A percentile compares a stretch with the other conserved stretches of the same genome.
Evolutionary conservation across 75 land plant genomes (phyloP).

Genomic region (Sequoiadendron giganteum): DNA sequence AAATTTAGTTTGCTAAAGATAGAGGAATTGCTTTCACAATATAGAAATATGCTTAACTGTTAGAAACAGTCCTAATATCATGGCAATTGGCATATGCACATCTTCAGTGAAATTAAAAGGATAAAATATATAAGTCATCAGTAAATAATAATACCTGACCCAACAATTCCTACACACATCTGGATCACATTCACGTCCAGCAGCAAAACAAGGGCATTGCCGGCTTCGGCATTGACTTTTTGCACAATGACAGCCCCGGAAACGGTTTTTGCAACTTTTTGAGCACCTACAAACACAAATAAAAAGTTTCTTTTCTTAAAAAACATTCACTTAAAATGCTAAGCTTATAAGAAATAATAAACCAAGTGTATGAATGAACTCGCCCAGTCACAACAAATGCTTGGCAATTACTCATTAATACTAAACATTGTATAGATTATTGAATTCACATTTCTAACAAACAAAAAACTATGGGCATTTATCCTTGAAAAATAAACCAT

Average conservation of each 20-base stretch:
- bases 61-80: neutral
- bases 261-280: slow-evolving; percentile 93
- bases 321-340: neutral
- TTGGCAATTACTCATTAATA: neutral
- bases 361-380: neutral
- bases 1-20: neutral
- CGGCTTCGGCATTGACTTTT: slow-evolving; percentile 97
- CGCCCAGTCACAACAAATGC: neutral
- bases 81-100: neutral
- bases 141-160: slow-evolving; percentile 67
- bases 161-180: slow-evolving; percentile 99
- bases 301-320: neutral
- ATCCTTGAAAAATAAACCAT: neutral
- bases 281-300: slow-evolving; percentile 64
- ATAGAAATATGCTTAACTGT: neutral
- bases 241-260: slow-evolving; percentile 98
- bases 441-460: neutral
- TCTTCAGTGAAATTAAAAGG: neutral
- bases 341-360: neutral
- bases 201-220: slow-evolving; percentile 99
- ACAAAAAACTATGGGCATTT: neutral
- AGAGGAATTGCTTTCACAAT: neutral
- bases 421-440: neutral
- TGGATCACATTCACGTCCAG: slow-evolving; percentile 98
- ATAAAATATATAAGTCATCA: neutral